A percentile compares a stretch with the other conserved stretches of the same genome.
phyloP scores from a whole-genome alignment of 2,329 filamentous ascomycete species.

The Exophiala aquamarina region DNA sequence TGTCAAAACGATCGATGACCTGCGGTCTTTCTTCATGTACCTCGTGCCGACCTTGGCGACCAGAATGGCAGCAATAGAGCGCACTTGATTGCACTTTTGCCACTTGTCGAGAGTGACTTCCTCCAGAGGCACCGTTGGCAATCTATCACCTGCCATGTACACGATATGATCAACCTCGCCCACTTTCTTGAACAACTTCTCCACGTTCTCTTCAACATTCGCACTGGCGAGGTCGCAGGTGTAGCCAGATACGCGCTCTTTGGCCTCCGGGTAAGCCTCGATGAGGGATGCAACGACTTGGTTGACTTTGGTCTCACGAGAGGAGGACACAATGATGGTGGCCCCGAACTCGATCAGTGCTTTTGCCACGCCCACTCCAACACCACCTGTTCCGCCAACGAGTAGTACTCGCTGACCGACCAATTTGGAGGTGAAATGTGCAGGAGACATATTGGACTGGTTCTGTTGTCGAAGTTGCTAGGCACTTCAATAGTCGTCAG shows the following conservation, averaged over 20 bases:
- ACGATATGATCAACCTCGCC: slow-evolving; percentile 55
- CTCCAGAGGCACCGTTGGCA: slow-evolving; percentile 41
- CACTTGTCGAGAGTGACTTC: slow-evolving; percentile 44
- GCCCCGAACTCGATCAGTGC: slow-evolving; percentile 56
- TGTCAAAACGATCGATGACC: slow-evolving; percentile 57
- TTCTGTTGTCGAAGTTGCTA: background rate
- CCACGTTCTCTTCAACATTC: slow-evolving; percentile 50
- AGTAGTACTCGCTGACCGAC: slow-evolving; percentile 49
- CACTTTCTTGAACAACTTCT: slow-evolving; percentile 40
- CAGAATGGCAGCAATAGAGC: slow-evolving; percentile 53
- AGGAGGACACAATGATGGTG: slow-evolving; percentile 61
- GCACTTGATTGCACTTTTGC: slow-evolving; percentile 47
- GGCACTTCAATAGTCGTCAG: background rate
- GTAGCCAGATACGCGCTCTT: slow-evolving; percentile 41
- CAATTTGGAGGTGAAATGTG: slow-evolving; percentile 31
- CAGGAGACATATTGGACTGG: slow-evolving; percentile 29
- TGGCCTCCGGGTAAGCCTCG: slow-evolving; percentile 43
- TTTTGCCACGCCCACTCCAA: slow-evolving; percentile 63
- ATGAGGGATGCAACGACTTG: slow-evolving; percentile 47
- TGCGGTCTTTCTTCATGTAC: slow-evolving; percentile 44
- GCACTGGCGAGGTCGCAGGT: slow-evolving; percentile 50
- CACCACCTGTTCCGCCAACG: slow-evolving; percentile 64
- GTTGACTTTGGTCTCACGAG: slow-evolving; percentile 51
- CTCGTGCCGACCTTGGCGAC: slow-evolving; percentile 48
- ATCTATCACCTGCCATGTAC: slow-evolving; percentile 55